A percentile compares a stretch with the other conserved stretches of the same genome.
phyloP scores from a whole-genome alignment of 768 basidiomycete species.

The Lactarius sp. region DNA sequence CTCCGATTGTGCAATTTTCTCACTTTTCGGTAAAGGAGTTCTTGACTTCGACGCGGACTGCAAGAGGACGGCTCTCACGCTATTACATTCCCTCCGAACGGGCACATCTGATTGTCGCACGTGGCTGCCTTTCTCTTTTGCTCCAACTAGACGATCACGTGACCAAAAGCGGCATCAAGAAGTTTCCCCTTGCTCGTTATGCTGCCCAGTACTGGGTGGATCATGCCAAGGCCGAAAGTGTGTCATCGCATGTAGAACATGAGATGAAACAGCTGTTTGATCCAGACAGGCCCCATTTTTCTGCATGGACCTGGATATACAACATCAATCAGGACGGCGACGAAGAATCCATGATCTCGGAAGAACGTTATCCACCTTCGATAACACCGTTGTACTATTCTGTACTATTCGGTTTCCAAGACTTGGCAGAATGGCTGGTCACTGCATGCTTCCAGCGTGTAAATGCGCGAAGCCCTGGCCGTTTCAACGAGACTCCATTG shows the following conservation, averaged over 20 bases:
- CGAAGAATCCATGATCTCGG: no score
- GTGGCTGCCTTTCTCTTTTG: background rate
- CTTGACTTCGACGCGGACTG: background rate
- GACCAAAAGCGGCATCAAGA: background rate
- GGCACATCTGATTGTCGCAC: background rate
- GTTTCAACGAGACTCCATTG: background rate
- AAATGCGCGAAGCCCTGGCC: background rate
- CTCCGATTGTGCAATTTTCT: background rate
- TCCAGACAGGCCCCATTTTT: background rate
- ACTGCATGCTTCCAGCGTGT: background rate
- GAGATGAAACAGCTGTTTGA: background rate
- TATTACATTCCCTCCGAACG: background rate
- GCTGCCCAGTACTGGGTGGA: background rate
- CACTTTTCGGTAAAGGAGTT: conserved; percentile 6
- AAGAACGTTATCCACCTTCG: fast-evolving
- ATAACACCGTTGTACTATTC: background rate
- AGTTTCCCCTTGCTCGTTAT: background rate
- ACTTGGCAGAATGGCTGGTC: background rate
- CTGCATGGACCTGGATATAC: background rate
- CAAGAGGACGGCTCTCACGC: background rate
- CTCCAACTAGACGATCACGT: background rate
- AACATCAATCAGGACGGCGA: background rate
- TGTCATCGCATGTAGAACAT: background rate
- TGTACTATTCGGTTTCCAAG: background rate
- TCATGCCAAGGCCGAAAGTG: background rate